Base-by-base conservation (phyloP, 163 green algal species). In the Trebouxia gelatinosa region DNA sequence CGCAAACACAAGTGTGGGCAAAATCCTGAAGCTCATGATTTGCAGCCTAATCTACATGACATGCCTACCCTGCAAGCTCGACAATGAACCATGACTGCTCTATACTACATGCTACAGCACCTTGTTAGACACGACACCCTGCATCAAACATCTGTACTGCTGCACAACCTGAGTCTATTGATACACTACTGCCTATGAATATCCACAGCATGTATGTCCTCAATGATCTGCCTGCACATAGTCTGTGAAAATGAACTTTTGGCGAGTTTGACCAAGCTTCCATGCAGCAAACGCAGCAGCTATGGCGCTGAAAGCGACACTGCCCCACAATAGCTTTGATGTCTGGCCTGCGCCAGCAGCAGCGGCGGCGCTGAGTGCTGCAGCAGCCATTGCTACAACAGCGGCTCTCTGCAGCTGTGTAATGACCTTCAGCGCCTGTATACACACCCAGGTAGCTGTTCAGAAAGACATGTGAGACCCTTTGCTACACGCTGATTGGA, bases 241-340 rank as follows among this genome's bases (percentile, higher is more conserved):
- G 16, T 76, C 68, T 39, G 43, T 38, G 32, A 76, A 76, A 28
- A 76, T 43, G 43, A 76, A 76, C 40, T 62, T 59, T 43, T 76
- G 68, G 0, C 68, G 39, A 2, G 31, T 29, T 16, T 62, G 16
- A 0, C 29, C 46, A 32, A 76, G 43, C 28, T 40, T 58, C 40
- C 31, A 62, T 32, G 43, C 43, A 46, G 68, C 68, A 7, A 62
- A 21, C 4, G 68, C 68, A 61, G 46, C 43, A 11, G 31, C 29
- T 29, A 43, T 43, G 31, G 68, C n/a, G 29, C 68, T 23, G 13
- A 38, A 7, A 46, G 16, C 28, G 3, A 76, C 13, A 31, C n/a
- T 43, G 43, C 16, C 46, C 68, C 64, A 72, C 5, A 39, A 19
- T 26, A 28, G 4, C 40, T 37, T 5, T 31, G 68, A 76, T 13